A percentile compares a stretch with the other conserved stretches of the same genome.
These are phyloP conservation scores for Penicillium verhagenii DNA, from an alignment of 495 filamentous ascomycete species.

Conservation along the genomic window DNA sequence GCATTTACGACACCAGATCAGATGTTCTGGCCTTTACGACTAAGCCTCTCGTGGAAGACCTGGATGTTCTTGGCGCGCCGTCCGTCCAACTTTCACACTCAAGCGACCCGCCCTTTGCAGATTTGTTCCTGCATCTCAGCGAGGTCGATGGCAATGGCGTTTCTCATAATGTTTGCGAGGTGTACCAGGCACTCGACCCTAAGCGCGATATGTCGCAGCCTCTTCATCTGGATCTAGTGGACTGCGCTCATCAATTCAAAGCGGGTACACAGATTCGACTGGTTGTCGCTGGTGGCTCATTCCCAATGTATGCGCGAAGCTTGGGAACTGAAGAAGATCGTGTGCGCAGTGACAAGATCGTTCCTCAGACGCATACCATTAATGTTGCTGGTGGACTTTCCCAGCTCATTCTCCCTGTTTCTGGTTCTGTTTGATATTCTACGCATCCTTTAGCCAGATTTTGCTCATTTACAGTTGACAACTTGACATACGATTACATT, in stretches of 20 bases:
- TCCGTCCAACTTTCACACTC: constrained; percentile 20
- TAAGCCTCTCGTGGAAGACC: constrained; percentile 20
- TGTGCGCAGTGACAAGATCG: constrained; percentile 9
- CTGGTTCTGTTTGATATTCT: neutral
- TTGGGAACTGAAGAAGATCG: constrained; percentile 20
- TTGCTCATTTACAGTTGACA: too few relatives aligned
- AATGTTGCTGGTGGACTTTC: constrained; percentile 16
- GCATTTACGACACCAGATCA: constrained; percentile 17
- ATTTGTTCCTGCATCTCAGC: constrained; percentile 29
- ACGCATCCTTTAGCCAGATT: neutral
- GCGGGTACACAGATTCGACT: constrained; percentile 14
- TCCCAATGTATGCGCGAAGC: constrained; percentile 22
- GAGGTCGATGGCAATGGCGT: constrained; percentile 27
- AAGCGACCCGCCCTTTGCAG: constrained; percentile 27
- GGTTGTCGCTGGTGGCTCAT: constrained; percentile 17
- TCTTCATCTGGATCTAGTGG: constrained; percentile 11
- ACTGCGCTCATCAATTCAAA: constrained; percentile 19
- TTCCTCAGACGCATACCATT: constrained; percentile 16
- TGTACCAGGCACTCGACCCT: constrained; percentile 17
- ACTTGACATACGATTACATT: too few relatives aligned
- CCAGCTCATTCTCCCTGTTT: constrained; percentile 12
- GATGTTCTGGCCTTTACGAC: constrained; percentile 31
- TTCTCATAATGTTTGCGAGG: constrained; percentile 27
- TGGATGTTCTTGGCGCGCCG: constrained; percentile 25
- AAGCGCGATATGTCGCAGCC: constrained; percentile 11